Conservation (phyloP, 2,329 filamentous ascomycete species). For the Exophiala sp. region DNA sequence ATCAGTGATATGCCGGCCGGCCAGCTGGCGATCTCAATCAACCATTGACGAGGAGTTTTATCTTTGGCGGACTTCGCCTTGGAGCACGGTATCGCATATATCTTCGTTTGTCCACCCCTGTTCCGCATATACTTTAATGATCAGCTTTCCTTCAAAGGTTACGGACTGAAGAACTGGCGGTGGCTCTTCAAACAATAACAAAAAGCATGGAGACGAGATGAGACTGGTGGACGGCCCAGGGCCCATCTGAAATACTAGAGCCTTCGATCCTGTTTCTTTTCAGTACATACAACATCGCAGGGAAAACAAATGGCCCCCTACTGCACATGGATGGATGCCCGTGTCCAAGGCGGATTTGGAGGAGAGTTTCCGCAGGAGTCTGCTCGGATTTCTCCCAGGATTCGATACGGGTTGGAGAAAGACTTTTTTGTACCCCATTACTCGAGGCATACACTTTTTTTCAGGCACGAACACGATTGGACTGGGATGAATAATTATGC, state of each 20-base stretch:
- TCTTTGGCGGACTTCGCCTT: background rate
- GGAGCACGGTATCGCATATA: conserved; percentile 22
- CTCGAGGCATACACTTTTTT: conserved; percentile 20
- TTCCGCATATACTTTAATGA: conserved; percentile 26
- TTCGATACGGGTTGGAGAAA: conserved; percentile 18
- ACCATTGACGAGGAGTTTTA: conserved; percentile 4
- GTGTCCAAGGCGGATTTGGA: conserved; percentile 8
- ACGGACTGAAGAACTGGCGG: conserved; percentile 13
- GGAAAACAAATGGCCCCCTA: conserved; percentile 5
- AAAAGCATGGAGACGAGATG: conserved; percentile 20
- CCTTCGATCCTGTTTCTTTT: conserved; percentile 17
- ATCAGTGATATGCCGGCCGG: too few relatives aligned
- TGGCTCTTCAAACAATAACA: conserved; percentile 7
- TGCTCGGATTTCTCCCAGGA: conserved; percentile 3
- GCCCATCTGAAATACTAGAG: conserved; percentile 15
- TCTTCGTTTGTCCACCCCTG: conserved; percentile 10
- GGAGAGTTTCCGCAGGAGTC: conserved; percentile 2
- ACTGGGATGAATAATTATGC: conserved; percentile 19
- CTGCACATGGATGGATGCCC: conserved; percentile 12
- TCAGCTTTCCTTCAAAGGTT: conserved; percentile 14
- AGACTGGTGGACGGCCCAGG: conserved; percentile 14
- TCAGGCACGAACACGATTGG: conserved; percentile 25
- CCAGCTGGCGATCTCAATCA: background rate
- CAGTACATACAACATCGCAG: conserved; percentile 24
- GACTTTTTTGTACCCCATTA: conserved; percentile 23